Base-by-base conservation (phyloP, 805 yeast species). In the Candida montana region DNA sequence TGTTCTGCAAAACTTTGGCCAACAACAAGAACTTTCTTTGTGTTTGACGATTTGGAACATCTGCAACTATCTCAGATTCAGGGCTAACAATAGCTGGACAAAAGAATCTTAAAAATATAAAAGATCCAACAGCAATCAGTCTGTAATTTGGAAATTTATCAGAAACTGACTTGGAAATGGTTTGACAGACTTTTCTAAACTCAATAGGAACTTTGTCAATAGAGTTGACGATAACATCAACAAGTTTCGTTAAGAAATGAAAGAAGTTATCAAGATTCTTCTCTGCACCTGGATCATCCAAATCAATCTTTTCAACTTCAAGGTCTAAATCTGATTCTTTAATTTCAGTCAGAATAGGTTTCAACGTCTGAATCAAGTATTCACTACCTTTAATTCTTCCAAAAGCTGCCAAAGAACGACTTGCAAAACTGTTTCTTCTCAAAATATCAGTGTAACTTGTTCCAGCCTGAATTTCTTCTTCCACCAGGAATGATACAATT, bases 61-160 rank as follows among this genome's bases (percentile, higher is more conserved):
- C 65, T 18, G 65, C 58, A 31, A 68, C 58, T 35, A 56, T 59
- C 45, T 71, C 70, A 15, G 67, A 45, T 43, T 86, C 95, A 0
- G 97, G 97, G 27, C 88, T 79, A 12, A 90, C 90, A 51, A 90
- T 80, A 0, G 95, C 95, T 11, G 98, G 97, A 57, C 95, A 84
- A 46, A 83, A 72, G 47, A 83, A 78, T 42, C 95, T 66, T 50
- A 91, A 67, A 54, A 91, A 90, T 41, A 91, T 68, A 57, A 85
- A 91, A 0, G 95, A 89, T 0, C 96, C 95, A 21, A 88, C 83
- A 1, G 95, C 88, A 31, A 79, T 69, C 30, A 74, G 68, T 34
- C 81, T 73, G 31, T 82, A 83, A 31, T 75, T 79, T 1, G 84
- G 85, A 51, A 83, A 83, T 49, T 77, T 77, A n/a, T 63, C 61